Base-by-base conservation (phyloP, 768 basidiomycete species). In the Termitomyces sp. region DNA sequence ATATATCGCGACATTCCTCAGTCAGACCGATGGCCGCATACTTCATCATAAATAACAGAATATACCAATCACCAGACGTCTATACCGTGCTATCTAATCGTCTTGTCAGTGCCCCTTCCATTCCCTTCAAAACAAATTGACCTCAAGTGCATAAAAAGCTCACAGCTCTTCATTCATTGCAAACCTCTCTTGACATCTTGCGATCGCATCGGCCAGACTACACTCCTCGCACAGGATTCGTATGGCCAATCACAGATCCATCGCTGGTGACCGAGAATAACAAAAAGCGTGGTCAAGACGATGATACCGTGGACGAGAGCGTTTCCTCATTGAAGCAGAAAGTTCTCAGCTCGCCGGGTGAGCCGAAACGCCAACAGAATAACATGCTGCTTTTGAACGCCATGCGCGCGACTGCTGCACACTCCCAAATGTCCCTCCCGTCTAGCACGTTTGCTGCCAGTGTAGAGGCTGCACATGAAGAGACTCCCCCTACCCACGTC, bases 1-100 rank as follows among this genome's bases (percentile, higher is more conserved):
- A 62, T 55, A 62, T 55, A 55, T 26, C 37, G 33, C 26, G 33
- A 56, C 53, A 37, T 44, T 33, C 49, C 31, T 46, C 67, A 94
- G 93, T 87, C 47, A 79, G 78, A 57, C 86, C 91, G 3, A 71
- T 94, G 58, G 88, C 87, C 17, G 87, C 85, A 9, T 95, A 93
- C 70, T 95, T 93, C 66, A 84, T 95, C 65, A 81, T 92, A 74
- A 87, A 94, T 71, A 89, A 89, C 66, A 84, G 89, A 60, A 91
- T 94, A 60, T 94, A 94, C 67, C 90, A 91, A 67, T 84, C 90
- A 0, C 93, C 93, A 10, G 87, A 91, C 62, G 74, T 94, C 35
- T 93, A 94, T 66, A 85, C 85, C 10, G 78, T 95, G 2, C 73
- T 95, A 42, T 91, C 91, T 50, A 91, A 91, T 63, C 85, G 93